Percentiles rank a stretch among this genome's conserved stretches.
Evolutionary conservation across 139 green algal genomes (phyloP).

Genomic region (Auxenochlorella pyrenoidosa): DNA sequence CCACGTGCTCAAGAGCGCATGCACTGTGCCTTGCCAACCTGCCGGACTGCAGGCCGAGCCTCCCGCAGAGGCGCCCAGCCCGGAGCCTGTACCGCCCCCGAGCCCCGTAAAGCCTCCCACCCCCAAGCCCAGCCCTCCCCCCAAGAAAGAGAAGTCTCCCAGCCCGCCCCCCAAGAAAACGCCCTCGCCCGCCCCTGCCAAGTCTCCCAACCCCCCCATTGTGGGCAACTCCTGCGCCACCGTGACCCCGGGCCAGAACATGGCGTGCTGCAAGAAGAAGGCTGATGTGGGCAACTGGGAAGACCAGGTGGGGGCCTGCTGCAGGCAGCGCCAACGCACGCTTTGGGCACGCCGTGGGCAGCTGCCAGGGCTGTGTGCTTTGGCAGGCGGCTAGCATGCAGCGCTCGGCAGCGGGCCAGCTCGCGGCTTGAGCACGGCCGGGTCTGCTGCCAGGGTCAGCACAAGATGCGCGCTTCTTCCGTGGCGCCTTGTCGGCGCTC

Average conservation of each 20-base stretch:
- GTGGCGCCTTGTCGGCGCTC: no score
- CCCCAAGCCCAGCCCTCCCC: background rate
- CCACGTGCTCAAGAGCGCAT: no score
- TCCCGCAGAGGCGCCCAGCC: no score
- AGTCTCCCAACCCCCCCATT: background rate
- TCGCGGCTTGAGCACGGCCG: no score
- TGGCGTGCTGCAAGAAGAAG: background rate
- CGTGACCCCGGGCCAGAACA: background rate
- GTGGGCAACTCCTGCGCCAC: background rate
- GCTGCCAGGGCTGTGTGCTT: no score
- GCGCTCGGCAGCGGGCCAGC: no score
- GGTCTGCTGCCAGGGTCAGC: background rate
- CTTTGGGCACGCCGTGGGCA: no score
- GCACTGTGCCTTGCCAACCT: no score
- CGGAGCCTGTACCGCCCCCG: no score
- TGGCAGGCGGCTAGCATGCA: no score
- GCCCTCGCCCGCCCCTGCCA: background rate
- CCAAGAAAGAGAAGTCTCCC: background rate
- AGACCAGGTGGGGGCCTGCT: background rate
- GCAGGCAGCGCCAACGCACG: no score
- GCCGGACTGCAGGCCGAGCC: no score
- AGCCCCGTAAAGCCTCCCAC: background rate
- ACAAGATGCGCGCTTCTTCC: background rate
- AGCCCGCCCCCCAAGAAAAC: background rate
- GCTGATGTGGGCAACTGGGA: background rate